phyloP scores from a whole-genome alignment of 108 stramenopile genomes.

The Nitzschia palea region DNA sequence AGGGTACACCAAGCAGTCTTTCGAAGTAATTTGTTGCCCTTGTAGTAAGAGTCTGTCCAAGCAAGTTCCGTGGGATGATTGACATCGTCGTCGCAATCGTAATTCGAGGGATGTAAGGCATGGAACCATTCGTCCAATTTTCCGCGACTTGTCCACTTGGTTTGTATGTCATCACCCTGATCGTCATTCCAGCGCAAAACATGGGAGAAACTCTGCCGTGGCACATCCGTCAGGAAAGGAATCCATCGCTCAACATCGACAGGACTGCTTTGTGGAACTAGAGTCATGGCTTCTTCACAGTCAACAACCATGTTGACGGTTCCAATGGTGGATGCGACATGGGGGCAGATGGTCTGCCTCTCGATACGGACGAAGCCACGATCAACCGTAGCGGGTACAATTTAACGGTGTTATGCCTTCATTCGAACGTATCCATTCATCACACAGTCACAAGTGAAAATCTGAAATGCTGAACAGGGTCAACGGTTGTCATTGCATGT shows the following conservation, averaged over 20 bases:
- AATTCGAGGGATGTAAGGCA: conserved; percentile 19
- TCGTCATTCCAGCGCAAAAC: background rate
- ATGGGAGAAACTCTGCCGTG: conserved; percentile 20
- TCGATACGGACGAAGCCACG: too few relatives aligned
- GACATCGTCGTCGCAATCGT: background rate
- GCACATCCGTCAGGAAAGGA: conserved; percentile 24
- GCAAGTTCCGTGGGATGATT: background rate
- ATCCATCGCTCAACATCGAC: background rate
- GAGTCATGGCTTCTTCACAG: too few relatives aligned
- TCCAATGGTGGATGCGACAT: too few relatives aligned
- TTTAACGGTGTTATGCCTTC: too few relatives aligned
- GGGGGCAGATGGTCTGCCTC: too few relatives aligned
- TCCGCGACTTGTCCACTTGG: background rate
- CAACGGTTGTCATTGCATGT: too few relatives aligned
- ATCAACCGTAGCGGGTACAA: too few relatives aligned
- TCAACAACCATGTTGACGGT: too few relatives aligned
- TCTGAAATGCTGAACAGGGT: too few relatives aligned
- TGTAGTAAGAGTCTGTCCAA: conserved; percentile 36
- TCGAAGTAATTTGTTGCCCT: conserved; percentile 21
- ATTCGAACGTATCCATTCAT: too few relatives aligned
- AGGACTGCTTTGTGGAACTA: background rate
- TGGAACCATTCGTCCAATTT: conserved; percentile 38
- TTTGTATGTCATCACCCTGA: background rate
- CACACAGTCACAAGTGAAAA: too few relatives aligned
- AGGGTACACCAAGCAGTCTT: conserved; percentile 37